A percentile compares a stretch with the other conserved stretches of the same genome.
These are phyloP conservation scores for Mrakia frigida DNA, from an alignment of 768 basidiomycete genomes.

Conservation along the genomic window DNA sequence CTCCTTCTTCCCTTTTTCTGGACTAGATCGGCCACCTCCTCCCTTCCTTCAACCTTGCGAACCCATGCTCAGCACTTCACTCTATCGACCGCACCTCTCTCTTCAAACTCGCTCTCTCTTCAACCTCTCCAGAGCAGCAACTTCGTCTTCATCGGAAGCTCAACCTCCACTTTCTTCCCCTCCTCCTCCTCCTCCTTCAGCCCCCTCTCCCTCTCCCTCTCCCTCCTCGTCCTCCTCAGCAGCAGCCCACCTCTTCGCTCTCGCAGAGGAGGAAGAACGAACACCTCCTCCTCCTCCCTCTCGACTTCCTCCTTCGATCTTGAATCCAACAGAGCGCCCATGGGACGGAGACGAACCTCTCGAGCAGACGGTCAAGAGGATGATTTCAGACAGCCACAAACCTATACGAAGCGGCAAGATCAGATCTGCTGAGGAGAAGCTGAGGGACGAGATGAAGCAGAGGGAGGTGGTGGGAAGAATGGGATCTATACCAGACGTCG, in stretches of 20 bases:
- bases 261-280: conserved; percentile 20
- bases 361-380: conserved; percentile 27
- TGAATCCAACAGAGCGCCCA: not conserved
- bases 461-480: conserved; percentile 15
- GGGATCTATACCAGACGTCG: not conserved
- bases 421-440: conserved; percentile 21
- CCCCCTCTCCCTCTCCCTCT: not conserved
- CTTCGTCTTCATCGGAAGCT: not conserved
- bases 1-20: not conserved
- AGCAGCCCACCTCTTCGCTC: conserved; percentile 22
- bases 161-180: not conserved
- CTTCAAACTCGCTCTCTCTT: not conserved
- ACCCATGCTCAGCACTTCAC: not conserved
- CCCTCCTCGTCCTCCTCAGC: not conserved
- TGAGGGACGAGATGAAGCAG: conserved; percentile 25
- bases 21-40: not conserved
- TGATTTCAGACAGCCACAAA: conserved; percentile 31
- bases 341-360: conserved; percentile 32
- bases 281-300: not conserved
- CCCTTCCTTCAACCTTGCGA: not conserved
- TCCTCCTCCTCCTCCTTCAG: not conserved
- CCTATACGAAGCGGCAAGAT: conserved; percentile 24
- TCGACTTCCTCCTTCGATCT: not conserved
- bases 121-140: not conserved
- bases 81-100: not conserved